Percentiles rank a stretch among this genome's conserved stretches.
These are phyloP conservation scores for Trichoderma koningii DNA, from an alignment of 2,329 filamentous ascomycete genomes.

Conservation along the genomic window DNA sequence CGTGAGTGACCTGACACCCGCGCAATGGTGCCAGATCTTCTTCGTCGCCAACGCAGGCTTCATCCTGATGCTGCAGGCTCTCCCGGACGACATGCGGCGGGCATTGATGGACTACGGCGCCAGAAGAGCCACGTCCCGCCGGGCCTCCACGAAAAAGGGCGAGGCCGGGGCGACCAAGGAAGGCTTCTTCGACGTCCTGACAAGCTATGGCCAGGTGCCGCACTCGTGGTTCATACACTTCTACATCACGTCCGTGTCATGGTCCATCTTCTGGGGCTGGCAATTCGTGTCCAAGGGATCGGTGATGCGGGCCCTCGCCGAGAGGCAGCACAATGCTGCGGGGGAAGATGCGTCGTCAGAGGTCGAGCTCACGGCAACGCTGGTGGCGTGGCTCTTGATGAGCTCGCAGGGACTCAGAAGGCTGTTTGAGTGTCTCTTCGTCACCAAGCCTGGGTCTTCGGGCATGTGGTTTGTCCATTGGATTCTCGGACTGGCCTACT, in stretches of 20 bases:
- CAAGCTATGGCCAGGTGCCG: conserved; percentile 61
- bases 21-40: conserved; percentile 48
- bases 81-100: conserved; percentile 49
- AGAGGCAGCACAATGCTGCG: conserved; percentile 39
- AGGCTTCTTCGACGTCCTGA: conserved; percentile 36
- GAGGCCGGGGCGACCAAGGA: conserved; percentile 10
- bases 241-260: conserved; percentile 71
- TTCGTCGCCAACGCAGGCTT: conserved; percentile 48
- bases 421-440: conserved; percentile 70
- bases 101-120: conserved; percentile 56
- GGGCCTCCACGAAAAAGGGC: conserved; percentile 30
- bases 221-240: conserved; percentile 91
- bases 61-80: conserved; percentile 47
- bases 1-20: conserved; percentile 31
- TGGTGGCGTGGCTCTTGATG: conserved; percentile 72
- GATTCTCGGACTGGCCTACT: conserved; percentile 76
- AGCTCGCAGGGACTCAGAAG: conserved; percentile 72
- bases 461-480: conserved; percentile 87
- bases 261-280: conserved; percentile 72
- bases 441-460: conserved; percentile 64
- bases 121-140: conserved; percentile 38
- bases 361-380: conserved; percentile 63
- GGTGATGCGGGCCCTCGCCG: conserved; percentile 52
- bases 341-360: conserved; percentile 27
- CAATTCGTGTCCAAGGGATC: conserved; percentile 61